Evolutionary conservation across 768 basidiomycete species (phyloP).

Genomic region (Boletales sp.): DNA sequence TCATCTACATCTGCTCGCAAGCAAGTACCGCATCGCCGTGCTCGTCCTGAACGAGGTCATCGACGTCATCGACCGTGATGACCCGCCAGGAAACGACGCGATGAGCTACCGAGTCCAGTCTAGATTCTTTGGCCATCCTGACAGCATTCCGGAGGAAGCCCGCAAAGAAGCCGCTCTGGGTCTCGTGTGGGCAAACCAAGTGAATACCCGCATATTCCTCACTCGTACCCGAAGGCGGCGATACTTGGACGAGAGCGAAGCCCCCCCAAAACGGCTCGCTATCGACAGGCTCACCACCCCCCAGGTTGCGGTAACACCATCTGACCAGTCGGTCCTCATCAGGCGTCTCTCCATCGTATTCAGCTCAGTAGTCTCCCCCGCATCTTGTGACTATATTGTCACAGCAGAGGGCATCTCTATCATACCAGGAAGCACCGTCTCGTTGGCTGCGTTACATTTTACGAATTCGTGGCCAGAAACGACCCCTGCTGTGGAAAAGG

Average conservation of each 20-base stretch:
- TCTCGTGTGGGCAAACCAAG: constrained; percentile 90
- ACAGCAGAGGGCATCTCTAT: constrained; percentile 53
- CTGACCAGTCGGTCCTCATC: constrained; percentile 49
- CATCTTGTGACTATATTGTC: constrained; percentile 74
- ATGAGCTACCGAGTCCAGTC: constrained; percentile 71
- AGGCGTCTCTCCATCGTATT: constrained; percentile 78
- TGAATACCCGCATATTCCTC: constrained; percentile 83
- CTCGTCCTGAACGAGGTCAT: constrained; percentile 88
- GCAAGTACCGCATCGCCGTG: constrained; percentile 61
- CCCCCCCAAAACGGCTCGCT: constrained; percentile 27
- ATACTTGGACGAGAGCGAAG: constrained; percentile 41
- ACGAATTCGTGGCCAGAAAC: constrained; percentile 9
- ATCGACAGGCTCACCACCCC: constrained; percentile 2
- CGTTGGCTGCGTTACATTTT: neutral
- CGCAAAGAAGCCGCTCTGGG: constrained; percentile 82
- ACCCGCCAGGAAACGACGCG: constrained; percentile 12
- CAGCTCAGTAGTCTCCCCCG: constrained; percentile 55
- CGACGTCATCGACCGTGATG: constrained; percentile 58
- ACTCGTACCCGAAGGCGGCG: constrained; percentile 69
- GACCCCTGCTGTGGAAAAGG: neutral
- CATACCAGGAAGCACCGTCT: constrained; percentile 23
- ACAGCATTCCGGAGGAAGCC: constrained; percentile 53
- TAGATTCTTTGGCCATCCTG: constrained; percentile 69
- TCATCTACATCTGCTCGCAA: constrained; percentile 69
- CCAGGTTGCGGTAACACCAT: constrained; percentile 7